Evolutionary conservation across 2,329 filamentous ascomycete species (phyloP).

Genomic region (Neonectria neomacrospora): DNA sequence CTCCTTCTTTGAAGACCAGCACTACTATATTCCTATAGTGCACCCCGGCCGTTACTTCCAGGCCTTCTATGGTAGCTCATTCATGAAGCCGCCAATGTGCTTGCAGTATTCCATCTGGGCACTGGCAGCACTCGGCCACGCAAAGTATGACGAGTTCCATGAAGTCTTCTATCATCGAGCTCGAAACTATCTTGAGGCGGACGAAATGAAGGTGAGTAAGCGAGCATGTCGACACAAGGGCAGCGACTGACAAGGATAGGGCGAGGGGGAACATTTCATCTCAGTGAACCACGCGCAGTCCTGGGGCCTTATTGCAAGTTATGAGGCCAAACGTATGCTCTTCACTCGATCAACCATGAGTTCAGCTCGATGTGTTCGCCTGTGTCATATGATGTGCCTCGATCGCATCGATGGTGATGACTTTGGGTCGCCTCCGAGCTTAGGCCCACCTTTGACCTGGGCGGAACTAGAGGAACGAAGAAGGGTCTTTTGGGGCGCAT

Average conservation of each 20-base stretch:
- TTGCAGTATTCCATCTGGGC: slow-evolving; percentile 90
- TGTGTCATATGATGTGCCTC: slow-evolving; percentile 86
- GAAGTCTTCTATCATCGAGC: slow-evolving; percentile 85
- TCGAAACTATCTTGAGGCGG: slow-evolving; percentile 82
- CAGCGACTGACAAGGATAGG: slow-evolving; percentile 51
- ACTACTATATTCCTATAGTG: slow-evolving; percentile 79
- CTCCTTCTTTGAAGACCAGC: slow-evolving; percentile 80
- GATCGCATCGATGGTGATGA: slow-evolving; percentile 77
- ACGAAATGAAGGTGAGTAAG: slow-evolving; percentile 77
- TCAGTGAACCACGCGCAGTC: slow-evolving; percentile 83
- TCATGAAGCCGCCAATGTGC: slow-evolving; percentile 83
- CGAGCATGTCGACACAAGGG: too few relatives aligned
- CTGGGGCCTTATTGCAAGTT: slow-evolving; percentile 78
- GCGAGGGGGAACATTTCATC: slow-evolving; percentile 82
- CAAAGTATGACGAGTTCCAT: slow-evolving; percentile 78
- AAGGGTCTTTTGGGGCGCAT: slow-evolving; percentile 87
- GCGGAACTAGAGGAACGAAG: slow-evolving; percentile 80
- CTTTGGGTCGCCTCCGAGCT: slow-evolving; percentile 76
- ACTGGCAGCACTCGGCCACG: slow-evolving; percentile 75
- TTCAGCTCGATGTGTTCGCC: slow-evolving; percentile 73
- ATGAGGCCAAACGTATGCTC: slow-evolving; percentile 86
- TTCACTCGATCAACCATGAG: slow-evolving; percentile 91
- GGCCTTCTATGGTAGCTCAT: slow-evolving; percentile 75
- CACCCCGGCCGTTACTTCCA: slow-evolving; percentile 81
- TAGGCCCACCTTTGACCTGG: slow-evolving; percentile 82